Conservation (phyloP, 768 basidiomycete species). For the Naganishia friedmannii region DNA sequence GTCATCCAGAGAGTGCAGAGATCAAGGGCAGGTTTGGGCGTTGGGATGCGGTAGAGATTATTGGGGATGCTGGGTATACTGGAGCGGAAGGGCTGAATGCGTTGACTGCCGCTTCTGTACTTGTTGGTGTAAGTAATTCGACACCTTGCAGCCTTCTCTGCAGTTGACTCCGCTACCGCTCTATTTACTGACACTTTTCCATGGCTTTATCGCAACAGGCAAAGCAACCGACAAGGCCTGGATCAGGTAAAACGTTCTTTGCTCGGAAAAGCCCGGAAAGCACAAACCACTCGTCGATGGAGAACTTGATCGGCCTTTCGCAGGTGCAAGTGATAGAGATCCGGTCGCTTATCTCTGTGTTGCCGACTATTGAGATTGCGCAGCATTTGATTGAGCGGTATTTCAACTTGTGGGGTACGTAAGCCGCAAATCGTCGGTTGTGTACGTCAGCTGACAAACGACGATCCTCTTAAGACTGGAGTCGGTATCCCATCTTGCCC, state of each 20-base stretch:
- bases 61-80: conserved; percentile 27
- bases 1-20: conserved; percentile 17
- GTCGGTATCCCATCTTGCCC: conserved; percentile 11
- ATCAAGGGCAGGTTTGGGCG: conserved; percentile 10
- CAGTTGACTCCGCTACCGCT: background rate
- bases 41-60: conserved; percentile 21
- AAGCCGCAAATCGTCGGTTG: background rate
- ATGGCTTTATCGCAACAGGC: background rate
- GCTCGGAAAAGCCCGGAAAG: conserved; percentile 11
- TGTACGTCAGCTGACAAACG: background rate
- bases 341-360: conserved; percentile 18
- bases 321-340: conserved; percentile 27
- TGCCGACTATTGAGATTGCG: conserved; percentile 17
- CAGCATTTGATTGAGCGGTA: conserved; percentile 25
- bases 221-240: background rate
- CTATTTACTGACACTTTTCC: background rate
- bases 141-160: background rate
- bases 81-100: conserved; percentile 28
- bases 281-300: conserved; percentile 21
- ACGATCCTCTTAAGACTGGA: conserved; percentile 12
- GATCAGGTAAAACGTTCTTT: conserved; percentile 16
- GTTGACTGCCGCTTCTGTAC: conserved; percentile 20
- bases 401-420: conserved; percentile 25
- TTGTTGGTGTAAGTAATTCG: conserved; percentile 6
- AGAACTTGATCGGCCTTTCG: conserved; percentile 25